Evolutionary conservation across 2,329 filamentous ascomycete species (phyloP).

Genomic region (Scedosporium dehoogii): DNA sequence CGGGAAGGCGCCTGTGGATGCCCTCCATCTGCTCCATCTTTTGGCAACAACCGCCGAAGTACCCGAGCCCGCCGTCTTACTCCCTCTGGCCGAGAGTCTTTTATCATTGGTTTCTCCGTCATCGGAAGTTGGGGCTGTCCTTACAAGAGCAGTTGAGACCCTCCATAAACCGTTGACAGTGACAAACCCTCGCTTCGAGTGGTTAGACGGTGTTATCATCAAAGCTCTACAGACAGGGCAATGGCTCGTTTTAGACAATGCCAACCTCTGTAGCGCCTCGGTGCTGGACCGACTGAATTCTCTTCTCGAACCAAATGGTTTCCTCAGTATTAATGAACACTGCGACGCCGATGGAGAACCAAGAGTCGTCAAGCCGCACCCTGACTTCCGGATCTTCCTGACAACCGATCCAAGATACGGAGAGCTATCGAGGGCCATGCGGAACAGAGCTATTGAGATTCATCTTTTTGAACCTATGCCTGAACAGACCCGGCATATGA

Average conservation of each 20-base stretch:
- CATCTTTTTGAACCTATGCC: slow-evolving; percentile 49
- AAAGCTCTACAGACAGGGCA: slow-evolving; percentile 76
- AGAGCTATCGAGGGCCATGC: slow-evolving; percentile 91
- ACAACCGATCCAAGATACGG: slow-evolving; percentile 89
- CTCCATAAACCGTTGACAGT: slow-evolving; percentile 45
- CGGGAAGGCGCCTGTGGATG: slow-evolving; percentile 31
- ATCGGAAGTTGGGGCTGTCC: slow-evolving; percentile 34
- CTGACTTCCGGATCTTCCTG: slow-evolving; percentile 83
- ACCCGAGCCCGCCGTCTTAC: slow-evolving; percentile 24
- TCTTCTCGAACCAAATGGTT: slow-evolving; percentile 80
- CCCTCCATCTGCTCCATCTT: slow-evolving; percentile 39
- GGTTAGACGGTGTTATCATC: slow-evolving; percentile 88
- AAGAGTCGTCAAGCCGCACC: slow-evolving; percentile 69
- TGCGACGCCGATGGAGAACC: slow-evolving; percentile 73
- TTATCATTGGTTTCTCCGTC: slow-evolving; percentile 29
- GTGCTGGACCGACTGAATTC: slow-evolving; percentile 93
- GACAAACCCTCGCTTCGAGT: slow-evolving; percentile 78
- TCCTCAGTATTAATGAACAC: slow-evolving; percentile 87
- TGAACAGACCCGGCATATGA: slow-evolving; percentile 20
- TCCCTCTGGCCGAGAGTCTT: slow-evolving; percentile 27
- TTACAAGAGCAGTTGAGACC: slow-evolving; percentile 38
- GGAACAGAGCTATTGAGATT: slow-evolving; percentile 88
- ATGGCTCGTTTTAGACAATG: slow-evolving; percentile 94
- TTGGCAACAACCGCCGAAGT: slow-evolving; percentile 30
- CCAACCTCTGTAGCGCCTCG: slow-evolving; percentile 90